A percentile compares a stretch with the other conserved stretches of the same genome.
Conservation (phyloP, 257 asterid species). For the Nicotiana obtusifolia region DNA sequence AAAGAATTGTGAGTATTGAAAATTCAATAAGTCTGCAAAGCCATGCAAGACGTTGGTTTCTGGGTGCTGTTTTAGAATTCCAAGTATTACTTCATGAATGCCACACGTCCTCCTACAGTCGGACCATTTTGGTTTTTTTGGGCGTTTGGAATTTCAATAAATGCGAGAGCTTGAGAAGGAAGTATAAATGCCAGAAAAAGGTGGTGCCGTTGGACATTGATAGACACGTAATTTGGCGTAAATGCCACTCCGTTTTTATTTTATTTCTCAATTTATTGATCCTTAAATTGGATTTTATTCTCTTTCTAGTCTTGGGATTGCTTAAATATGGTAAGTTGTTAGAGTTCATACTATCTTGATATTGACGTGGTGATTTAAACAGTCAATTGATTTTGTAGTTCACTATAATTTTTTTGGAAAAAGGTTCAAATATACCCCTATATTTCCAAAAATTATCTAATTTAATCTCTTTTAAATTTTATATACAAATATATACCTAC, state of each 20-base stretch:
- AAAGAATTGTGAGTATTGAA: background rate
- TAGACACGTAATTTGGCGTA: constrained; percentile 2
- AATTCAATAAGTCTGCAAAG: background rate
- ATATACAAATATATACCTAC: too few species aligned
- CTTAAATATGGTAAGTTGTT: background rate
- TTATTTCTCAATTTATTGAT: background rate
- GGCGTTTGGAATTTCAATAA: background rate
- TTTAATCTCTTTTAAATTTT: too few species aligned
- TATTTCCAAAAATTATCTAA: too few species aligned
- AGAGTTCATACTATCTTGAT: background rate
- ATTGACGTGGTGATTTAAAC: background rate
- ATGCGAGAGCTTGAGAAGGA: background rate
- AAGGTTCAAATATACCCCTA: too few species aligned
- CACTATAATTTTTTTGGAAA: too few species aligned
- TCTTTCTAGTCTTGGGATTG: background rate
- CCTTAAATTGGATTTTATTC: background rate
- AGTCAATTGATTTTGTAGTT: too few species aligned
- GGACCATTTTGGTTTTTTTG: background rate
- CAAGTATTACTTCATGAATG: background rate
- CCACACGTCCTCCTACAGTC: background rate
- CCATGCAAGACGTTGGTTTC: background rate
- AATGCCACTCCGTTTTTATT: background rate
- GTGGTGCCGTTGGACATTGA: background rate
- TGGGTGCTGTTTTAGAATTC: background rate
- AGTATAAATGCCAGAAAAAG: too few species aligned